Evolutionary conservation across 108 stramenopile species (phyloP).

Genomic region (Cylindrotheca fusiformis): DNA sequence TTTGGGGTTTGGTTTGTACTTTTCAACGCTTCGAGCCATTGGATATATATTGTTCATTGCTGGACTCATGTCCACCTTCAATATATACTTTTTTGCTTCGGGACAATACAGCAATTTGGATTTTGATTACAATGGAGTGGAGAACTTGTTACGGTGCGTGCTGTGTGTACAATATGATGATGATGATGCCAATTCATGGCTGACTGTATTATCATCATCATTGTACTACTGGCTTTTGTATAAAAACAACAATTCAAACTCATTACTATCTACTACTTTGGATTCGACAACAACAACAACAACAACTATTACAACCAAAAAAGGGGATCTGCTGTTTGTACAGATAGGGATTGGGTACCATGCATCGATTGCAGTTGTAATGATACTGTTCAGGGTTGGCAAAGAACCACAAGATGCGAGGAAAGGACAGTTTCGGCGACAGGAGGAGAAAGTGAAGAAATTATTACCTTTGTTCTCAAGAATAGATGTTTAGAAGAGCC

Average conservation of each 20-base stretch:
- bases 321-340: conserved; percentile 8
- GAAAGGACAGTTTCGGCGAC: neutral
- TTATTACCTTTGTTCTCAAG: conserved; percentile 43
- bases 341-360: conserved; percentile 7
- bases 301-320: too few species aligned
- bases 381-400: neutral
- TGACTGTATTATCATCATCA: neutral
- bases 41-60: conserved; percentile 41
- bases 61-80: conserved; percentile 70
- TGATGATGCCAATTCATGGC: neutral
- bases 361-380: conserved; percentile 10
- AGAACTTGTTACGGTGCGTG: neutral
- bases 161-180: too few species aligned
- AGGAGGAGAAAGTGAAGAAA: neutral
- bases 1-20: conserved; percentile 73
- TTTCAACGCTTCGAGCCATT: conserved; percentile 67
- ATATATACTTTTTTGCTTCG: conserved; percentile 69
- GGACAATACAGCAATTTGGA: conserved; percentile 35
- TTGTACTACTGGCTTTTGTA: too few species aligned
- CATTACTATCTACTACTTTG: too few species aligned
- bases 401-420: conserved; percentile 1
- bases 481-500: conserved; percentile 59
- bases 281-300: too few species aligned
- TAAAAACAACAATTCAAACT: too few species aligned
- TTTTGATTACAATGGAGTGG: neutral